Base-by-base conservation (phyloP, 768 basidiomycete species). In the Mycena olivaceomarginata region DNA sequence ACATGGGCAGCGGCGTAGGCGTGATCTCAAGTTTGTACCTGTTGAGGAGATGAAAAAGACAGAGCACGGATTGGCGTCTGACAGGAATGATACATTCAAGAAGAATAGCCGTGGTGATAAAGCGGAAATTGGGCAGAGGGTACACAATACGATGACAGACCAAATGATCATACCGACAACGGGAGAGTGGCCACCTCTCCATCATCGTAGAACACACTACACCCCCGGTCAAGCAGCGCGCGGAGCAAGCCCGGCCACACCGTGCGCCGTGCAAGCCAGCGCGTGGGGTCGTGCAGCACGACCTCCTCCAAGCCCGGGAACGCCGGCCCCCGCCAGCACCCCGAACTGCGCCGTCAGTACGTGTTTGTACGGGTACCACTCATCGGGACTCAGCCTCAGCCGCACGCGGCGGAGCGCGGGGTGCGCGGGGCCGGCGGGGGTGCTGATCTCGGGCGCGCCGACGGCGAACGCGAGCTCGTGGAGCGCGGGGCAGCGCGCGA, bases 361-460 rank as follows among this genome's bases (percentile, higher is more conserved):
- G 16, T 67, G 66, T 45, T 40, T 57, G 31, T 25, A 60, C 18
- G 67, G 73, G 12, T 51, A 39, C 74, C 74, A 78, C 18, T 78
- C 77, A 2, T 72, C 77, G 15, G 70, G 74, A 18, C 59, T 65
- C 4, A 78, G 11, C 70, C 65, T 78, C 0, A 78, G 66, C 25
- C 74, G 69, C 37, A 75, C 74, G 31, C 77, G 74, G 12, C 70
- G 69, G 6, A 65, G 31, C 7, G 48, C 20, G 22, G 22, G 37
- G 46, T 41, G 48, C 45, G 43, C n/a, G 40, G 20, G 63, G 15
- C n/a, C 57, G 15, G 40, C 15, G n/a, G 70, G 68, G 9, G 68
- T 18, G 6, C 62, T 40, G 37, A 77, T 69, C 48, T 77, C 77
- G 5, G 77, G 77, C 25, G 77, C 77, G 13, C 77, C 77, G 18